Evolutionary conservation across 176 grass and related monocot species (phyloP), one percentile per base, ranked within the genome.

Genomic region (Rhynchospora pubera): DNA sequence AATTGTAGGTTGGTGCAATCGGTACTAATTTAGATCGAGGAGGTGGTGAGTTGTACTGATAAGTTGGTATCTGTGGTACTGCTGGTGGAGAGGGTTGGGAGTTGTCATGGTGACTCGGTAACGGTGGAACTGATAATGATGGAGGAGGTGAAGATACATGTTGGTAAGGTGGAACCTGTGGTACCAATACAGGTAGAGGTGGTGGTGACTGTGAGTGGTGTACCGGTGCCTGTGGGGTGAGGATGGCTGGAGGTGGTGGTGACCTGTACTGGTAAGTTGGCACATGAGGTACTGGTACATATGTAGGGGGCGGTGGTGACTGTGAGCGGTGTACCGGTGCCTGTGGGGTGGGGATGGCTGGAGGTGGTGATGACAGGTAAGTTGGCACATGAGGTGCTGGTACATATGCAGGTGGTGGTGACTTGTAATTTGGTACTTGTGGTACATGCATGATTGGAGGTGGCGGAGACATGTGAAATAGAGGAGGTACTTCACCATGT

Each of bases 271-370:
- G 81, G 70, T 86, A 85, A 53, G 85, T 59, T 76, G 62, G 60
- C 24, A 45, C 73, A 69, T 81, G 81, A 18, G 26, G 26, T 28
- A 28, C 26, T 51, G 80, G 59, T 48, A 84, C 42, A 0, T 85
- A 16, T 81, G 21, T 69, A 57, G 83, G 87, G n/a, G 83, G 91
- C 34, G 83, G 79, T n/a, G n/a, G n/a, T n/a, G n/a, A n/a, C n/a
- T n/a, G n/a, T n/a, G n/a, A n/a, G n/a, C n/a, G n/a, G n/a, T n/a
- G n/a, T n/a, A n/a, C n/a, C n/a, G n/a, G n/a, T n/a, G n/a, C n/a
- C n/a, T n/a, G n/a, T n/a, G n/a, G n/a, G n/a, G n/a, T n/a, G n/a
- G n/a, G n/a, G n/a, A n/a, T n/a, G n/a, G n/a, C n/a, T n/a, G n/a
- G n/a, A n/a, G n/a, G n/a, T n/a, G n/a, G n/a, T n/a, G n/a, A n/a